Percentiles rank a stretch among this genome's conserved stretches.
phyloP scores from a whole-genome alignment of 1,139 yeast species.

The Scheffersomyces titani region DNA sequence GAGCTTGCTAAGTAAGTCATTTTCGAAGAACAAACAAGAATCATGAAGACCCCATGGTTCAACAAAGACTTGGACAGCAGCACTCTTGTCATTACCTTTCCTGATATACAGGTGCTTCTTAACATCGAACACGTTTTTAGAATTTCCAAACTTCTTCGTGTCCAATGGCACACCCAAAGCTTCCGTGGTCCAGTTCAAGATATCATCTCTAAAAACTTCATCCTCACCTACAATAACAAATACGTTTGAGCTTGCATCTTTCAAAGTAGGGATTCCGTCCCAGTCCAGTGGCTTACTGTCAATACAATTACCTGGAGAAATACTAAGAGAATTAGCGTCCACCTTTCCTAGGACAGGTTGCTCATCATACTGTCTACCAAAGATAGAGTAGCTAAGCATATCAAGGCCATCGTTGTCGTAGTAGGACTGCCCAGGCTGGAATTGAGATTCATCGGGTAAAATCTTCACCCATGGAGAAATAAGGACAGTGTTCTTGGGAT shows the following conservation, averaged over 20 bases:
- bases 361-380: conserved; percentile 7
- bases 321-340: conserved; percentile 14
- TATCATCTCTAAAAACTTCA: conserved; percentile 45
- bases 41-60: conserved; percentile 53
- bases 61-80: conserved; percentile 25
- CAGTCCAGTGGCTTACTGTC: conserved; percentile 26
- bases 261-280: conserved; percentile 35
- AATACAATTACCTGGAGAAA: conserved; percentile 20
- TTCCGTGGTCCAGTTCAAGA: conserved; percentile 35
- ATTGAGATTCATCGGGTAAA: conserved; percentile 14
- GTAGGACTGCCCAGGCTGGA: conserved; percentile 33
- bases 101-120: conserved; percentile 17
- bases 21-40: conserved; percentile 35
- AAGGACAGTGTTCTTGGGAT: conserved; percentile 34
- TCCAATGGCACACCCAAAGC: conserved; percentile 31
- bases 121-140: conserved; percentile 21
- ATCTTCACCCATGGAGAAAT: conserved; percentile 44
- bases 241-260: conserved; percentile 24
- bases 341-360: conserved; percentile 12
- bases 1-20: conserved; percentile 9
- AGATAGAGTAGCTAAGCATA: conserved; percentile 22
- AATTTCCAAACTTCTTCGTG: conserved; percentile 24
- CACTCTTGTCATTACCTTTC: conserved; percentile 12
- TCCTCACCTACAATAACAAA: conserved; percentile 44
- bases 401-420: conserved; percentile 35